phyloP scores from a whole-genome alignment of 768 basidiomycete species.

The Tricholoma hemisulphureum region DNA sequence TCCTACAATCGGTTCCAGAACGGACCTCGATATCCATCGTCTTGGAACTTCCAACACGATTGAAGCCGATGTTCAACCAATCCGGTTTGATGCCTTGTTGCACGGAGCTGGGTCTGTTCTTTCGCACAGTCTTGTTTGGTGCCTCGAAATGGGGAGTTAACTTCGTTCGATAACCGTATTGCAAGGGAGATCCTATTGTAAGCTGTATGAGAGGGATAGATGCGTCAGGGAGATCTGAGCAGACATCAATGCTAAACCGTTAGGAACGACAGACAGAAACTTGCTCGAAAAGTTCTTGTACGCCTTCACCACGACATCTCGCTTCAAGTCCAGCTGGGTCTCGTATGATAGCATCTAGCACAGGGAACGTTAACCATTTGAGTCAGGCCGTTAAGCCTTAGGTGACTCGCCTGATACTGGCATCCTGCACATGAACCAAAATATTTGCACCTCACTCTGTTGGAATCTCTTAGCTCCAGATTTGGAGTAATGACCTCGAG shows the following conservation, averaged over 20 bases:
- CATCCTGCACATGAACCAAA: slow-evolving; percentile 91
- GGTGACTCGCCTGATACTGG: slow-evolving; percentile 77
- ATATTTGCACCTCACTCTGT: slow-evolving; percentile 73
- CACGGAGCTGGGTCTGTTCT: slow-evolving; percentile 17
- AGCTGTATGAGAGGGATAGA: slow-evolving; percentile 63
- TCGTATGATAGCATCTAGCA: slow-evolving; percentile 82
- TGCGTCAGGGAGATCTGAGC: slow-evolving; percentile 50
- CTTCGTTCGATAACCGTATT: slow-evolving; percentile 94
- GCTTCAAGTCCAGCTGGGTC: slow-evolving; percentile 82
- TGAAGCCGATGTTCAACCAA: slow-evolving; percentile 90
- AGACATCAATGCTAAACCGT: slow-evolving; percentile 2
- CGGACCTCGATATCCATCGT: slow-evolving; percentile 89
- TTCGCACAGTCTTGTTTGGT: slow-evolving; percentile 46
- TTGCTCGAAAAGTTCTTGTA: slow-evolving; percentile 72
- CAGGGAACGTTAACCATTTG: not conserved
- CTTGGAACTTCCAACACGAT: slow-evolving; percentile 65
- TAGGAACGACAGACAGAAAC: slow-evolving; percentile 12
- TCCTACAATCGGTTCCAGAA: not conserved
- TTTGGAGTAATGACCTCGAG: slow-evolving; percentile 66
- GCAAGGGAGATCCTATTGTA: slow-evolving; percentile 84
- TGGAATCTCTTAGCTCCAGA: slow-evolving; percentile 59
- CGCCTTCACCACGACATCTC: slow-evolving; percentile 81
- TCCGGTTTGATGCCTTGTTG: slow-evolving; percentile 41
- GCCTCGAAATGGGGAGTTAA: slow-evolving; percentile 95
- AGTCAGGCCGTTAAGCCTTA: too few relatives aligned